Evolutionary conservation across 2,329 filamentous ascomycete genomes (phyloP), one percentile per base, ranked within the genome.

Genomic region (Plectosphaerella cucumerina): DNA sequence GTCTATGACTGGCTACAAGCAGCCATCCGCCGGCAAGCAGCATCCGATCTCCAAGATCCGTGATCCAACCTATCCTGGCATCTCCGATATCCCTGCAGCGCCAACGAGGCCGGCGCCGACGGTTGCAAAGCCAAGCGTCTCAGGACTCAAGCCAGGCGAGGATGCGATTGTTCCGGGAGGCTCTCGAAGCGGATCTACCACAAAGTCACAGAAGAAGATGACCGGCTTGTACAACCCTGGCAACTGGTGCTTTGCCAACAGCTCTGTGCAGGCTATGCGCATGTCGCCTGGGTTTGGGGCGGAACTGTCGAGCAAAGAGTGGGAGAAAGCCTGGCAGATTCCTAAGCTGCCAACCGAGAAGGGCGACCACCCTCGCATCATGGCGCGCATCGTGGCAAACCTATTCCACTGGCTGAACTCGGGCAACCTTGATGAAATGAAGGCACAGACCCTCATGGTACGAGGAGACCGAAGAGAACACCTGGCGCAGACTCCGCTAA

Each of bases 181-280:
- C 4, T 47, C 50, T 21, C 48, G 44, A 20, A 48, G 26, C 6
- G 26, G 26, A 11, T 31, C 26, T 8, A n/a, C n/a, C n/a, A 31
- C 26, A 31, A 31, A 31, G 26, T 8, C 17, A 18, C 69, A 66
- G 47, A 74, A 23, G 71, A 71, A 66, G 73, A 83, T 59, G 79
- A 87, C 89, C 11, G 92, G 93, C 0, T 76, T 97, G 12, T 73
- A 84, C 52, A 97, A 97, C 59, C 89, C 90, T 39, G 82, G 84
- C 1, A 86, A 87, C 44, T 92, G 88, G 57, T 97, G 93, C 65
- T 97, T 96, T 64, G 91, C 94, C 76, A 97, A 96, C 67, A 86
- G 90, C n/a, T 86, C 86, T 0, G 75, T 97, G 22, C 93, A 97
- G 67, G 88, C 87, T 53, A 72, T 97, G 17, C 87, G 89, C 52